phyloP scores from a whole-genome alignment of 306 rosid genomes.

The Arachis hypogaea region DNA sequence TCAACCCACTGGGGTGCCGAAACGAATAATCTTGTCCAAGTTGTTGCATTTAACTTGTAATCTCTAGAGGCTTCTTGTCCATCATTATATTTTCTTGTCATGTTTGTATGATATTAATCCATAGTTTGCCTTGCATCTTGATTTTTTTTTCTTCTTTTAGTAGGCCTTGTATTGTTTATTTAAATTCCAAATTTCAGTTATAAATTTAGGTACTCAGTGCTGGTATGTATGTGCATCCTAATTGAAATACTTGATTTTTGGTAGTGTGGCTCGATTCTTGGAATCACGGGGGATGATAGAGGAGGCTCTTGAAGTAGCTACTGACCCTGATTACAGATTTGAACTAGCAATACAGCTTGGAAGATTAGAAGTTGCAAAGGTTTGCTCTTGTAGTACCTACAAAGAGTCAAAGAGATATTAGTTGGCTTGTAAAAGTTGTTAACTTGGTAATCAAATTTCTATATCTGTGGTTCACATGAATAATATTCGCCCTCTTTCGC shows the following conservation, averaged over 20 bases:
- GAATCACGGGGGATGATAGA: conserved; percentile 99
- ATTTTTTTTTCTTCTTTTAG: conserved; percentile 12
- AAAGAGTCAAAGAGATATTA: conserved; percentile 24
- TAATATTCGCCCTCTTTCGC: conserved; percentile 21
- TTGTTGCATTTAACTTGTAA: conserved; percentile 21
- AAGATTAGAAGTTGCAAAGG: conserved; percentile 91
- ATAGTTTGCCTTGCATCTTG: conserved; percentile 27
- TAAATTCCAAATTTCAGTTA: conserved; percentile 7
- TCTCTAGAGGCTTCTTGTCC: conserved; percentile 24
- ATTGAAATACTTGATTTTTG: conserved; percentile 39
- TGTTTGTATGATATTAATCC: conserved; percentile 27
- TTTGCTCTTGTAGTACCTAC: conserved; percentile 41
- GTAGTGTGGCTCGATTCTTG: conserved; percentile 94
- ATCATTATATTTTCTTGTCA: conserved; percentile 20
- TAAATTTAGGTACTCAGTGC: conserved; percentile 20
- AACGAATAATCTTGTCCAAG: conserved; percentile 10
- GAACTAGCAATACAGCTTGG: conserved; percentile 96
- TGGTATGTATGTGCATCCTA: conserved; percentile 34
- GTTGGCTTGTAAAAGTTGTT: conserved; percentile 23
- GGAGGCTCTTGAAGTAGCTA: conserved; percentile 97
- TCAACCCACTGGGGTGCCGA: conserved; percentile 19
- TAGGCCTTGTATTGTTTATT: conserved; percentile 25
- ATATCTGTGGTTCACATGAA: conserved; percentile 24
- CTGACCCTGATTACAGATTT: conserved; percentile 95
- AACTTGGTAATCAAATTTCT: conserved; percentile 16